Percentiles rank a stretch among this genome's conserved stretches.
phyloP scores from a whole-genome alignment of 148 eudicot genomes.

The Rhododendron henanense region DNA sequence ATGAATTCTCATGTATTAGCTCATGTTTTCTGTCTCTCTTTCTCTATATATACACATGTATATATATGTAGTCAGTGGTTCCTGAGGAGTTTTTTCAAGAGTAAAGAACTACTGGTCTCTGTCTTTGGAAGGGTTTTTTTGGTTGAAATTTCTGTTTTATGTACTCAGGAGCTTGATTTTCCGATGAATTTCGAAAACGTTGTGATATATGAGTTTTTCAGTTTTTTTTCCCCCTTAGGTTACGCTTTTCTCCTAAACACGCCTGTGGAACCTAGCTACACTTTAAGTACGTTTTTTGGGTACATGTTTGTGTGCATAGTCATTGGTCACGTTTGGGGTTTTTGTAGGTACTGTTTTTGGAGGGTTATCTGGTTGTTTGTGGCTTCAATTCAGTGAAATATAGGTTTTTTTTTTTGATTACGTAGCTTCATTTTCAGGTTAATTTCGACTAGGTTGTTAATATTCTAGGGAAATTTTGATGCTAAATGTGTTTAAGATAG shows the following conservation, averaged over 20 bases:
- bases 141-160: background rate
- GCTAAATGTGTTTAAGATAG: background rate
- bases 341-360: background rate
- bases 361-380: background rate
- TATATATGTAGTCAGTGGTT: background rate
- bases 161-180: background rate
- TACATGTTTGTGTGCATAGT: background rate
- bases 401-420: background rate
- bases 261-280: background rate
- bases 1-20: background rate
- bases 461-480: background rate
- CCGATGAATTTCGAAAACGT: background rate
- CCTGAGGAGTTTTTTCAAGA: background rate
- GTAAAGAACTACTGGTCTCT: background rate
- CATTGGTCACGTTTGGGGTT: background rate
- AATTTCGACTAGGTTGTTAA: background rate
- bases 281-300: background rate
- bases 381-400: conserved; percentile 5
- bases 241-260: background rate
- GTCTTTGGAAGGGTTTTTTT: background rate
- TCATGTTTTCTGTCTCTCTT: background rate
- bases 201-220: background rate
- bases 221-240: background rate
- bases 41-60: too few species aligned
- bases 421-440: background rate